A percentile compares a stretch with the other conserved stretches of the same genome.
These are phyloP conservation scores for Lachnellula cervina DNA, from an alignment of 2,329 filamentous ascomycete species.

Conservation along the genomic window DNA sequence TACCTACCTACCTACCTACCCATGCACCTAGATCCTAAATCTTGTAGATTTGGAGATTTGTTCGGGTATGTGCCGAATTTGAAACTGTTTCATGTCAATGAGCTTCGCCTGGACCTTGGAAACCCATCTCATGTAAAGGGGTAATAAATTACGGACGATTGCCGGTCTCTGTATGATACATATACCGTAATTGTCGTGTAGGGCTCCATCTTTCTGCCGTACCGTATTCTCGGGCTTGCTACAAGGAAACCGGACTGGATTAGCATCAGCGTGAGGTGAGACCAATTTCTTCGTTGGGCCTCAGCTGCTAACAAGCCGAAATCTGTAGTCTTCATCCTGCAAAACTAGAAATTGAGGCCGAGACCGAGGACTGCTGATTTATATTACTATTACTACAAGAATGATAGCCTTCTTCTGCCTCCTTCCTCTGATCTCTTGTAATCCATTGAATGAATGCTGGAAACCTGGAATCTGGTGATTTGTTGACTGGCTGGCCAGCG, in stretches of 20 bases:
- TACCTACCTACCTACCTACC: too few relatives aligned
- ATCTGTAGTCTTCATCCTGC: too few relatives aligned
- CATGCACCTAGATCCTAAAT: background rate
- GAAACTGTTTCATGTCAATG: conserved; percentile 17
- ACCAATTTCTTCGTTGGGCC: background rate
- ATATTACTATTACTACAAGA: background rate
- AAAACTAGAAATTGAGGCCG: background rate
- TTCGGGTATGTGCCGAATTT: conserved; percentile 11
- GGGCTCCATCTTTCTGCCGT: background rate
- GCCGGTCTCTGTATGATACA: background rate
- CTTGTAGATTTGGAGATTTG: background rate
- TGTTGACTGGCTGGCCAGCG: conserved; percentile 1
- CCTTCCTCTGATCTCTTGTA: too few relatives aligned
- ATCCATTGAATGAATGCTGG: too few relatives aligned
- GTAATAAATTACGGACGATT: background rate
- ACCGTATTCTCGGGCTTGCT: background rate
- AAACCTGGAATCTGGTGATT: background rate
- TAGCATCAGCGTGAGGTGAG: background rate
- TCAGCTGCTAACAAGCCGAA: background rate
- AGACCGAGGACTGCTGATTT: background rate
- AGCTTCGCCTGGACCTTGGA: background rate
- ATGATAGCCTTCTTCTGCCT: background rate
- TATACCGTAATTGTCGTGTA: background rate
- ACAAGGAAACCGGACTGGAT: background rate
- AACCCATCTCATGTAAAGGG: background rate